A percentile compares a stretch with the other conserved stretches of the same genome.
Evolutionary conservation across 768 basidiomycete species (phyloP).

Genomic region (Mrakia hoshinonis): DNA sequence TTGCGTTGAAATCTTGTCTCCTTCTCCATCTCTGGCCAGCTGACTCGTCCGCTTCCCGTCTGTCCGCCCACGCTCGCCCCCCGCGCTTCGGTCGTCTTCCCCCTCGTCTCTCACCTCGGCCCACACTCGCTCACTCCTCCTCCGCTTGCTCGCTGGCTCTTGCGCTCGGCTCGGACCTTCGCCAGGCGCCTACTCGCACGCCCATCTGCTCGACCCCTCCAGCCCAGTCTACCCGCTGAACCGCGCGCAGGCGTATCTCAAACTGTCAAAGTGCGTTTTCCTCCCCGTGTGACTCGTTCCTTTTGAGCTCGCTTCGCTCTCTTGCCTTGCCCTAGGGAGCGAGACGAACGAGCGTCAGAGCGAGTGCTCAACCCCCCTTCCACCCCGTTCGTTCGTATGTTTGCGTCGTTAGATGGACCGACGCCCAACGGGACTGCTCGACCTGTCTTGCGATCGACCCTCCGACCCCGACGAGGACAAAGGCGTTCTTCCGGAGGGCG

Average conservation of each 20-base stretch:
- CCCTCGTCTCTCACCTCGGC: too few relatives aligned
- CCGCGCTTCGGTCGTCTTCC: too few relatives aligned
- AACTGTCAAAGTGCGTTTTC: constrained; percentile 10
- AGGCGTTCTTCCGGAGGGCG: constrained; percentile 22
- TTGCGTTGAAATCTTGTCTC: too few relatives aligned
- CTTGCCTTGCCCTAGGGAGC: not conserved
- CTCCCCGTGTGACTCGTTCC: not conserved
- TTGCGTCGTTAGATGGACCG: too few relatives aligned
- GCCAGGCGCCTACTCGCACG: constrained; percentile 23
- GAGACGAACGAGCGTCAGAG: too few relatives aligned
- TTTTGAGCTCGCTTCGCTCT: not conserved
- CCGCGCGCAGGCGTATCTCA: constrained; percentile 24
- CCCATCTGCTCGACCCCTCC: constrained; percentile 15
- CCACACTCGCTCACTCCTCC: too few relatives aligned
- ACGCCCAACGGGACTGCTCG: constrained; percentile 28
- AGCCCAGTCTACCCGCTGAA: constrained; percentile 27
- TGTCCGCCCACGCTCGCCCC: not conserved
- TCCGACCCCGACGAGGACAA: constrained; percentile 16
- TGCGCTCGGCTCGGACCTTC: too few relatives aligned
- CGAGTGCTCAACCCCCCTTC: too few relatives aligned
- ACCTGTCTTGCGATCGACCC: constrained; percentile 9
- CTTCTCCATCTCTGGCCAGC: not conserved
- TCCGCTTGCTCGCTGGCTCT: too few relatives aligned
- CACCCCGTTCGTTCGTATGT: too few relatives aligned
- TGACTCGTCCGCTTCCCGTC: not conserved